Conservation (phyloP, 73 alveolate species). For the Vitrella brassicaformis region DNA sequence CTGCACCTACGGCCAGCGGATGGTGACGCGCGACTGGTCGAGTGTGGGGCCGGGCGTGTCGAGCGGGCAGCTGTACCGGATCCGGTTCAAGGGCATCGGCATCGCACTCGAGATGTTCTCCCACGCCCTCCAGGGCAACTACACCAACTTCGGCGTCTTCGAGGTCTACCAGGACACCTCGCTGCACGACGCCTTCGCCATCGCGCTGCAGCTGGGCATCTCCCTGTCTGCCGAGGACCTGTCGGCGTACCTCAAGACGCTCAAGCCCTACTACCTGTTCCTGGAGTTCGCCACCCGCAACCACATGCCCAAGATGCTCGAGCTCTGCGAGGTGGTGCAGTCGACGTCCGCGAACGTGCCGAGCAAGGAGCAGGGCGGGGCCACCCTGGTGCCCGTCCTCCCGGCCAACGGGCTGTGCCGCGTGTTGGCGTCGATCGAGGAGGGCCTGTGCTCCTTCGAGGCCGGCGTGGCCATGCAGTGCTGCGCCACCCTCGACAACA, state of each 20-base stretch:
- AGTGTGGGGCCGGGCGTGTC: not conserved
- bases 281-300: not conserved
- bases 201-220: not conserved
- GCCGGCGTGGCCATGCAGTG: not conserved
- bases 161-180: not conserved
- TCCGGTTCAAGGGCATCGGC: not conserved
- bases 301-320: not conserved
- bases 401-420: too few relatives aligned
- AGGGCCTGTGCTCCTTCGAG: not conserved
- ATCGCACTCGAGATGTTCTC: not conserved
- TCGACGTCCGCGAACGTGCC: too few relatives aligned
- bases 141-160: not conserved
- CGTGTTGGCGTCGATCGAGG: too few relatives aligned
- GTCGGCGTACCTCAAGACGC: not conserved
- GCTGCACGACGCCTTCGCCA: not conserved
- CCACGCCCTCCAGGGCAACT: not conserved
- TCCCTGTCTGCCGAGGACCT: not conserved
- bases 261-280: not conserved
- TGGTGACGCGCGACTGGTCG: not conserved
- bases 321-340: not conserved
- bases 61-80: not conserved
- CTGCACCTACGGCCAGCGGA: not conserved
- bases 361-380: too few relatives aligned
- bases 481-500: not conserved
- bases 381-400: too few relatives aligned